Conservation (phyloP, 2,329 filamentous ascomycete genomes). For the Talaromyces verruculosus region DNA sequence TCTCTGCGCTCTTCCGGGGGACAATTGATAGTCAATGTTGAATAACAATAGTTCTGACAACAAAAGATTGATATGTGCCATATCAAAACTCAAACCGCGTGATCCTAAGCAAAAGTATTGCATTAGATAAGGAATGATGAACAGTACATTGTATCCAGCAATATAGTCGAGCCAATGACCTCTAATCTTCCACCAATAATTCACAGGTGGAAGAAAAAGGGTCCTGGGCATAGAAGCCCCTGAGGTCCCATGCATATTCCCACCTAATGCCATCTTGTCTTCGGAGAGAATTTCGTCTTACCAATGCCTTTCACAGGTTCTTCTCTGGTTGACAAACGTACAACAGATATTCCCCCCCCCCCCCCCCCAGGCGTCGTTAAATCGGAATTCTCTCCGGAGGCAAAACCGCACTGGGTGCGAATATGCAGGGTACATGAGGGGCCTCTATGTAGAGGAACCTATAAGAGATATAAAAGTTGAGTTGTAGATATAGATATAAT, state of each 20-base stretch:
- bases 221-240: not conserved
- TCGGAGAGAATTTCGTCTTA: not conserved
- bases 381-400: not conserved
- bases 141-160: not conserved
- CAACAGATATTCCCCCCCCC: not conserved
- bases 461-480: slow-evolving; percentile 1
- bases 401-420: not conserved
- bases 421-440: not conserved
- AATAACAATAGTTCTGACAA: not conserved
- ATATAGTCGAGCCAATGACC: not conserved
- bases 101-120: not conserved
- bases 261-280: not conserved
- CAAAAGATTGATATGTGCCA: not conserved
- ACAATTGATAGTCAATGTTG: not conserved
- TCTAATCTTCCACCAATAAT: not conserved
- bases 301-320: not conserved
- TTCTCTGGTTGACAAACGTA: not conserved
- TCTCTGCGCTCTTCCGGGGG: not conserved
- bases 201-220: not conserved
- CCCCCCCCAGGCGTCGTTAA: not conserved
- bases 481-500: not conserved
- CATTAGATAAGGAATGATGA: not conserved
- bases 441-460: slow-evolving; percentile 10
- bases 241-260: not conserved
- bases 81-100: not conserved